Conservation (phyloP, 257 asterid species). For the Solanum clarkiae region DNA sequence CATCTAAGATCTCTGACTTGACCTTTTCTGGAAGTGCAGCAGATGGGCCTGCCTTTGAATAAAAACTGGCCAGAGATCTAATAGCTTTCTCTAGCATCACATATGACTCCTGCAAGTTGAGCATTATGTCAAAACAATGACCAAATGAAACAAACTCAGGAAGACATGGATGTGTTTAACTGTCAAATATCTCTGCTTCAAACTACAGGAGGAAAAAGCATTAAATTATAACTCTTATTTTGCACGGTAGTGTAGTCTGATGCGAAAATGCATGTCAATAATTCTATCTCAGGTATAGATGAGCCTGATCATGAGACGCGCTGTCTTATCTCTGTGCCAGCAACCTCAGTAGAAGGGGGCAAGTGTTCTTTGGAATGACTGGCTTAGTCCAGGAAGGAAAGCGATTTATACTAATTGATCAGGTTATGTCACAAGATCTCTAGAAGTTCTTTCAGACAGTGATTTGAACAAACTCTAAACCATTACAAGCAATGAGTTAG, state of each 20-base stretch:
- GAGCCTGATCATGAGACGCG: not conserved
- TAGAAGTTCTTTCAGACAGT: not conserved
- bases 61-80: conserved; percentile 65
- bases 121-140: not conserved
- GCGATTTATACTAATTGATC: not conserved
- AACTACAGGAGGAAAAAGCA: not conserved
- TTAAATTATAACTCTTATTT: not conserved
- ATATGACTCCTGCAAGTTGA: conserved; percentile 63
- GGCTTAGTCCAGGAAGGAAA: not conserved
- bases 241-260: not conserved
- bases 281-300: not conserved
- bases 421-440: not conserved
- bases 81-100: conserved; percentile 73
- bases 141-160: not conserved
- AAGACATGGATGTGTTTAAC: not conserved
- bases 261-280: not conserved
- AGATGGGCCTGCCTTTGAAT: conserved; percentile 89
- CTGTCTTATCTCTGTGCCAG: not conserved
- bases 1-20: conserved; percentile 45
- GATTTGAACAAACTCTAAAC: not conserved
- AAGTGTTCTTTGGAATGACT: not conserved
- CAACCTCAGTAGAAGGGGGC: not conserved
- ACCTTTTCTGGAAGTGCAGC: conserved; percentile 61
- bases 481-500: not conserved
- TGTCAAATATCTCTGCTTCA: not conserved